Conservation (phyloP, 352 stramenopile genomes). For the Phytophthora pisi region DNA sequence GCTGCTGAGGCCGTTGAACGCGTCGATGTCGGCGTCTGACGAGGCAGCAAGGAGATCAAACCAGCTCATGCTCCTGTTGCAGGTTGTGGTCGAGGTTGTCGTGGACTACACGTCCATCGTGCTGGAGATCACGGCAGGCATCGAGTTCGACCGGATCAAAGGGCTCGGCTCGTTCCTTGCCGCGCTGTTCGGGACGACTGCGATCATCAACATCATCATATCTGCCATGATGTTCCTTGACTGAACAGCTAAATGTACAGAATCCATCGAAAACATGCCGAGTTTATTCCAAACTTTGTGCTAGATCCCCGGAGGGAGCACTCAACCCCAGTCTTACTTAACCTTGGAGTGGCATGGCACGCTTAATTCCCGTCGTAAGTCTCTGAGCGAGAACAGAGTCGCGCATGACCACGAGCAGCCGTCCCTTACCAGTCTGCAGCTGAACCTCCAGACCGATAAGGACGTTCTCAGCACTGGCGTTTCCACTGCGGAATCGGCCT, state of each 20-base stretch:
- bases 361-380: slow-evolving; percentile 58
- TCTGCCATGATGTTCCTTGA: slow-evolving; percentile 43
- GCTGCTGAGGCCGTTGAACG: slow-evolving; percentile 11
- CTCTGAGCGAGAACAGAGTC: slow-evolving; percentile 61
- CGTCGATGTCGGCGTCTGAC: slow-evolving; percentile 6
- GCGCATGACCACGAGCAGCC: slow-evolving; percentile 61
- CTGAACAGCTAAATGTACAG: background rate
- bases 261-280: background rate
- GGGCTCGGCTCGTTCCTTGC: slow-evolving; percentile 35
- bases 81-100: slow-evolving; percentile 31
- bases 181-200: slow-evolving; percentile 35
- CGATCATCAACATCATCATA: slow-evolving; percentile 43
- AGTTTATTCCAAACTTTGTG: background rate
- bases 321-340: background rate
- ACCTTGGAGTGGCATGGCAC: slow-evolving; percentile 39
- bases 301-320: background rate
- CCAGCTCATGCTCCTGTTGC: slow-evolving; percentile 24
- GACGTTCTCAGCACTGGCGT: slow-evolving; percentile 50
- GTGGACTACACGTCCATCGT: slow-evolving; percentile 35
- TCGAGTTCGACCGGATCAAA: slow-evolving; percentile 35
- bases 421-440: slow-evolving; percentile 67
- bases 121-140: slow-evolving; percentile 36
- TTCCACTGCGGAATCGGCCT: slow-evolving; percentile 54
- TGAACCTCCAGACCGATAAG: slow-evolving; percentile 67
- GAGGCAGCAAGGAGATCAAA: slow-evolving; percentile 8